Conservation (phyloP, 2,329 filamentous ascomycete species). For the Cercospora sp. region DNA sequence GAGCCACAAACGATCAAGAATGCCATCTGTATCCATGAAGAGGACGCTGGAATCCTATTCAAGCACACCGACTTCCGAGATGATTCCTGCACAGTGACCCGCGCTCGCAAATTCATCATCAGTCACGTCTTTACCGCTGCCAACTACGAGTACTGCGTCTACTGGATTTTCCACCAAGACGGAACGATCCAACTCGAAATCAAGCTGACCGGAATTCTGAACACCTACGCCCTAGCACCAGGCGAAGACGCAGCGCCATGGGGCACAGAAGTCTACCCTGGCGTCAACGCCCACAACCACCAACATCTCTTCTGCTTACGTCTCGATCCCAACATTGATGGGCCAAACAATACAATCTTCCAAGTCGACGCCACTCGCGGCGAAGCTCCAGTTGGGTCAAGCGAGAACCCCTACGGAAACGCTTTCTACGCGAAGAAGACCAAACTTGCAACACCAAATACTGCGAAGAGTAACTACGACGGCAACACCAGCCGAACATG, state of each 20-base stretch:
- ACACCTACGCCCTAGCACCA: slow-evolving; percentile 80
- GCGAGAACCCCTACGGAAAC: slow-evolving; percentile 85
- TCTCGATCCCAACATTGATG: slow-evolving; percentile 84
- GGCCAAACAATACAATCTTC: slow-evolving; percentile 80
- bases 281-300: slow-evolving; percentile 93
- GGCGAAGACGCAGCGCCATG: slow-evolving; percentile 82
- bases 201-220: slow-evolving; percentile 85
- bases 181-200: slow-evolving; percentile 90
- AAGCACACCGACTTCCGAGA: slow-evolving; percentile 89
- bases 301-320: slow-evolving; percentile 93
- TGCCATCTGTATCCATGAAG: slow-evolving; percentile 92
- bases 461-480: slow-evolving; percentile 77
- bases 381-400: slow-evolving; percentile 72
- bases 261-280: slow-evolving; percentile 88
- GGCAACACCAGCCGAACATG: slow-evolving; percentile 77
- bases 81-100: slow-evolving; percentile 80
- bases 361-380: slow-evolving; percentile 74
- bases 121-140: slow-evolving; percentile 93
- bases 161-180: slow-evolving; percentile 92
- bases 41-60: slow-evolving; percentile 88
- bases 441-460: slow-evolving; percentile 68
- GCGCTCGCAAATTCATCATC: slow-evolving; percentile 80
- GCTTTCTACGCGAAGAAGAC: slow-evolving; percentile 86
- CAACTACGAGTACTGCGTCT: slow-evolving; percentile 87
- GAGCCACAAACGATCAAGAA: slow-evolving; percentile 83